phyloP scores from a whole-genome alignment of 1,139 yeast genomes.

The Kodamaea fungicola region DNA sequence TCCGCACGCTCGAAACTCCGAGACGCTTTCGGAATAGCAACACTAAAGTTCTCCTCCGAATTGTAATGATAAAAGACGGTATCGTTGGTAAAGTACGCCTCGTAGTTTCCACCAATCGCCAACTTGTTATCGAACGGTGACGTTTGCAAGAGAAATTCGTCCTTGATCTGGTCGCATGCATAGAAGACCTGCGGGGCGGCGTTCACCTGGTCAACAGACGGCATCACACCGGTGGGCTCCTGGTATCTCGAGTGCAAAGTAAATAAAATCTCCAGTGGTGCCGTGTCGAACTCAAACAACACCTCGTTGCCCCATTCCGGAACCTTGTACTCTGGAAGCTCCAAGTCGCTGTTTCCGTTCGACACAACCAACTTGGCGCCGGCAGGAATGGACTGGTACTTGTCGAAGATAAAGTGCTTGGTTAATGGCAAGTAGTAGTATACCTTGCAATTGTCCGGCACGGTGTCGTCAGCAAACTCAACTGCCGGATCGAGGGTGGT shows the following conservation, averaged over 20 bases:
- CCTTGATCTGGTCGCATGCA: conserved; percentile 28
- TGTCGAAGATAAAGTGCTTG: conserved; percentile 38
- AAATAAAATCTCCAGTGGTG: conserved; percentile 17
- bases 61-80: conserved; percentile 39
- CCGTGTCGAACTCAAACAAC: conserved; percentile 24
- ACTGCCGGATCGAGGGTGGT: conserved; percentile 12
- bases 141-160: conserved; percentile 24
- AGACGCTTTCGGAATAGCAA: conserved; percentile 21
- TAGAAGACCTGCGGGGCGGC: conserved; percentile 27
- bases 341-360: conserved; percentile 37
- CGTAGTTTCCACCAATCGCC: conserved; percentile 34
- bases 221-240: conserved; percentile 18
- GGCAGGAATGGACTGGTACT: conserved; percentile 32
- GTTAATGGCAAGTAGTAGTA: conserved; percentile 33
- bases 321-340: conserved; percentile 40
- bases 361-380: conserved; percentile 22
- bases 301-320: conserved; percentile 43
- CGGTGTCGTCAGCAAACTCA: conserved; percentile 8
- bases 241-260: conserved; percentile 42
- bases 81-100: conserved; percentile 37
- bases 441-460: conserved; percentile 31
- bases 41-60: conserved; percentile 7
- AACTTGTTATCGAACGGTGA: conserved; percentile 37
- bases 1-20: conserved; percentile 15
- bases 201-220: conserved; percentile 9